Evolutionary conservation across 2,329 filamentous ascomycete genomes (phyloP).

Genomic region (Scytalidium lignicola): DNA sequence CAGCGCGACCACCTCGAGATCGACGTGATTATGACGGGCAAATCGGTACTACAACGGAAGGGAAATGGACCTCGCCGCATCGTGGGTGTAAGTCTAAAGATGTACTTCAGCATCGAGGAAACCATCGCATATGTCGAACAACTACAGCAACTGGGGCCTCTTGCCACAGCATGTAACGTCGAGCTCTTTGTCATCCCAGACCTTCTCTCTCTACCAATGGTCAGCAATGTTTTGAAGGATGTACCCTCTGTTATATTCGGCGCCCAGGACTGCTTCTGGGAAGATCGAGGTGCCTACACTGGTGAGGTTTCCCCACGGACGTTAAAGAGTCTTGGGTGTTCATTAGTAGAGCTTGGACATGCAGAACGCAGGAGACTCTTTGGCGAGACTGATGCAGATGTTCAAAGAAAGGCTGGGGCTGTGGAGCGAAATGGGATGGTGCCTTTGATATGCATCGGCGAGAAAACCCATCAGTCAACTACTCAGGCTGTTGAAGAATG

Average conservation of each 20-base stretch:
- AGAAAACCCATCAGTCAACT: slow-evolving; percentile 49
- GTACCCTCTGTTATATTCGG: slow-evolving; percentile 55
- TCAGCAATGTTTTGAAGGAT: slow-evolving; percentile 41
- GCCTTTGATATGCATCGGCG: slow-evolving; percentile 77
- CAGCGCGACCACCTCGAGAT: too few species aligned
- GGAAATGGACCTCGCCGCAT: slow-evolving; percentile 30
- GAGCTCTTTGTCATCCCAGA: slow-evolving; percentile 77
- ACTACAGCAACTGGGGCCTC: slow-evolving; percentile 37
- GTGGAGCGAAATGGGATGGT: slow-evolving; percentile 64
- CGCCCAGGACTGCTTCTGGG: slow-evolving; percentile 70
- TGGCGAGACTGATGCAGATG: slow-evolving; percentile 65
- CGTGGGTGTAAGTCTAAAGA: slow-evolving; percentile 70
- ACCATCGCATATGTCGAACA: slow-evolving; percentile 55
- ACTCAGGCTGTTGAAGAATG: slow-evolving; percentile 62
- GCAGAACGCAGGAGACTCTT: slow-evolving; percentile 71
- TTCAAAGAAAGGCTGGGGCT: slow-evolving; percentile 65
- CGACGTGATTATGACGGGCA: not conserved
- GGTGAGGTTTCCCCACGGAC: slow-evolving; percentile 70
- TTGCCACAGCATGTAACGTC: slow-evolving; percentile 42
- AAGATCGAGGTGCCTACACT: slow-evolving; percentile 68
- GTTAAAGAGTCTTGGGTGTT: slow-evolving; percentile 62
- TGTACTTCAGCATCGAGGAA: slow-evolving; percentile 68
- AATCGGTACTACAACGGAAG: not conserved
- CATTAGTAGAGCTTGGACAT: slow-evolving; percentile 74
- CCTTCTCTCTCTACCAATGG: slow-evolving; percentile 60